These are phyloP conservation scores for Fennellomyces sp. DNA, from an alignment of 371 early-diverging fungal genomes.

Conservation along the genomic window DNA sequence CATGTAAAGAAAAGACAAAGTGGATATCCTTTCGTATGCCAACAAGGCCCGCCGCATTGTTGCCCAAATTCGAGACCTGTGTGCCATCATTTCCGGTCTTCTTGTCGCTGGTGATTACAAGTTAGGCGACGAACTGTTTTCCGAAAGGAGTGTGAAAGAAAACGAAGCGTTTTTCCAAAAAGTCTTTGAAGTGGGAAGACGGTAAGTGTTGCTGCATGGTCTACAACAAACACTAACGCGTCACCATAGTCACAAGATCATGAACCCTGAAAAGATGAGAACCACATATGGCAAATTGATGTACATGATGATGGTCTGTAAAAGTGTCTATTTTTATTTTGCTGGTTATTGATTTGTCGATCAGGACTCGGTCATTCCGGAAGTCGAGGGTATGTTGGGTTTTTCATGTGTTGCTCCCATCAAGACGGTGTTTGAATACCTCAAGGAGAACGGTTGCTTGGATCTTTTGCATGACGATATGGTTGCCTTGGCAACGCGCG, in stretches of 20 bases:
- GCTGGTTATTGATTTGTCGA: neutral
- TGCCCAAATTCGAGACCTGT: conserved; percentile 91
- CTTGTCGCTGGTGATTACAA: conserved; percentile 82
- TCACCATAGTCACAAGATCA: conserved; percentile 81
- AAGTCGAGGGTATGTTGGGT: conserved; percentile 85
- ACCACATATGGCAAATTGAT: conserved; percentile 93
- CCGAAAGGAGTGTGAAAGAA: conserved; percentile 75
- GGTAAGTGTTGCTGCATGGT: conserved; percentile 37
- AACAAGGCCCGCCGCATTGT: conserved; percentile 90
- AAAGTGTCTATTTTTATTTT: neutral
- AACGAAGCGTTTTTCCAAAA: conserved; percentile 87
- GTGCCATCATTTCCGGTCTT: conserved; percentile 91
- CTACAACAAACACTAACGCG: neutral
- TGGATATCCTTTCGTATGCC: conserved; percentile 86
- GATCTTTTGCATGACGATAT: conserved; percentile 80
- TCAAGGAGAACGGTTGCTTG: conserved; percentile 66
- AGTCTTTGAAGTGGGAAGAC: conserved; percentile 94
- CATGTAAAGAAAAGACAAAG: conserved; percentile 66
- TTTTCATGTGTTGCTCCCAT: conserved; percentile 85
- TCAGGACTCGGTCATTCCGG: conserved; percentile 84
- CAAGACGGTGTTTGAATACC: conserved; percentile 83
- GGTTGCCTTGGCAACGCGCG: conserved; percentile 86
- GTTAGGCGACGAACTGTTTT: conserved; percentile 83
- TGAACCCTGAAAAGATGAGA: conserved; percentile 98
- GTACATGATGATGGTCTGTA: conserved; percentile 80